These are phyloP conservation scores for Myriosclerotinia duriaeana DNA, from an alignment of 2,329 filamentous ascomycete genomes.

Conservation along the genomic window DNA sequence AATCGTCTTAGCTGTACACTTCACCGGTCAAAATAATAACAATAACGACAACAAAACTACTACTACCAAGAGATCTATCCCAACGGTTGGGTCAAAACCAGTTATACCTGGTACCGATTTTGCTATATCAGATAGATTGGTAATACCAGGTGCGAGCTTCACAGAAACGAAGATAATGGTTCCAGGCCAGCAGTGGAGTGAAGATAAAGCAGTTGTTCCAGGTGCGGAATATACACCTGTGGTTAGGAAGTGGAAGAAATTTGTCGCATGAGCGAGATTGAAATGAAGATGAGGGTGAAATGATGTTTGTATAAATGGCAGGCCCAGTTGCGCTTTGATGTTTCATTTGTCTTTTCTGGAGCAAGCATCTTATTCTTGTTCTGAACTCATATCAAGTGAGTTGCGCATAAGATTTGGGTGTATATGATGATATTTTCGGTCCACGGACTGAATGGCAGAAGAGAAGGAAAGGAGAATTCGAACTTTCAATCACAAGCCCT, in stretches of 20 bases:
- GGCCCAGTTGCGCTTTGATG: conserved; percentile 13
- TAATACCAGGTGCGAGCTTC: conserved; percentile 26
- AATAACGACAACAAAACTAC: conserved; percentile 6
- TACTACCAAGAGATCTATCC: conserved; percentile 32
- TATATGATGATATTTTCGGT: conserved; percentile 10
- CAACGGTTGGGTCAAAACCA: conserved; percentile 24
- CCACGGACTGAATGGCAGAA: not conserved
- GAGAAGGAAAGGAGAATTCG: not conserved
- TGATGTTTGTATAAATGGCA: conserved; percentile 22
- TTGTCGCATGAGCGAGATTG: conserved; percentile 26
- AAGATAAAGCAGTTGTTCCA: conserved; percentile 18
- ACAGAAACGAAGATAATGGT: conserved; percentile 25
- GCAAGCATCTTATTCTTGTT: not conserved
- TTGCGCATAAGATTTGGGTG: conserved; percentile 16
- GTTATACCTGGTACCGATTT: conserved; percentile 25
- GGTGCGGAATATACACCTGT: conserved; percentile 1
- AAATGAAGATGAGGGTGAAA: not conserved
- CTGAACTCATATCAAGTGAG: conserved; percentile 1
- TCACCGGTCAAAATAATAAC: conserved; percentile 40
- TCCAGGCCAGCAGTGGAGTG: conserved; percentile 25
- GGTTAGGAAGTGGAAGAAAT: conserved; percentile 28
- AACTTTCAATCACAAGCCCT: not conserved
- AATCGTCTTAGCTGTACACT: conserved; percentile 50
- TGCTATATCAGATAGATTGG: conserved; percentile 21
- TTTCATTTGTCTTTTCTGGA: conserved; percentile 18